These are phyloP conservation scores for Trypanosomatidae sp. DNA, from an alignment of 208 protist genomes.

Conservation along the genomic window DNA sequence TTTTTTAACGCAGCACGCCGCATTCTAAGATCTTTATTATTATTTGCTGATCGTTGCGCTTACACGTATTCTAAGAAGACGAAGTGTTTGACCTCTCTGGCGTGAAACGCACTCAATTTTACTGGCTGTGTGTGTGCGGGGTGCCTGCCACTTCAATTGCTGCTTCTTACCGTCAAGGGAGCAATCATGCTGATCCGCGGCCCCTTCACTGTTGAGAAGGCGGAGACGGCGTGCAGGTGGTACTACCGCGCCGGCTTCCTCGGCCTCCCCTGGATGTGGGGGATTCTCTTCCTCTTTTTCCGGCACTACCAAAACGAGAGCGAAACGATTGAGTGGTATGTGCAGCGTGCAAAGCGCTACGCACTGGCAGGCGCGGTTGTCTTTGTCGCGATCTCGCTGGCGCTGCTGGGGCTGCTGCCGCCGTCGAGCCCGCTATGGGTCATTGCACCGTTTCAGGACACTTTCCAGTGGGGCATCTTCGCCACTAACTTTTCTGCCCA, in stretches of 20 bases:
- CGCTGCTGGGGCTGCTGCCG: slow-evolving; percentile 9
- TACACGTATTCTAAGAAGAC: too few relatives aligned
- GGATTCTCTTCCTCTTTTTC: slow-evolving; percentile 23
- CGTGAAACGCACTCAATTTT: too few relatives aligned
- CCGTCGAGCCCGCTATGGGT: slow-evolving; percentile 26
- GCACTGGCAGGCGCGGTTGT: background rate
- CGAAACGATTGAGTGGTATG: slow-evolving; percentile 30
- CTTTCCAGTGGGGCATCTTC: slow-evolving; percentile 33
- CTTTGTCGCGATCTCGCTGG: slow-evolving; percentile 6
- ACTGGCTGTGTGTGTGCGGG: background rate
- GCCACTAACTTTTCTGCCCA: slow-evolving; percentile 20
- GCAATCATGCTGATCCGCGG: slow-evolving; percentile 23
- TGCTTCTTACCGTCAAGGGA: background rate
- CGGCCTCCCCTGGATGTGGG: slow-evolving; percentile 34
- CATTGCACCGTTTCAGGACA: slow-evolving; percentile 26
- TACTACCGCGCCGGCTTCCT: slow-evolving; percentile 31
- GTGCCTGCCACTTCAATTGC: too few relatives aligned
- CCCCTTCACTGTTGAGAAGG: slow-evolving; percentile 28
- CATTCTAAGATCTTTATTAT: too few relatives aligned
- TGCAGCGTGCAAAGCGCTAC: slow-evolving; percentile 9
- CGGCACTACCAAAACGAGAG: slow-evolving; percentile 27
- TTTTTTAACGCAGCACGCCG: too few relatives aligned
- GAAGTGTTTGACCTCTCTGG: too few relatives aligned
- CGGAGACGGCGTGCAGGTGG: slow-evolving; percentile 19
- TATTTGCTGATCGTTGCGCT: too few relatives aligned